A percentile compares a stretch with the other conserved stretches of the same genome.
Conservation (phyloP, 352 stramenopile species). For the Pythium periplocum region DNA sequence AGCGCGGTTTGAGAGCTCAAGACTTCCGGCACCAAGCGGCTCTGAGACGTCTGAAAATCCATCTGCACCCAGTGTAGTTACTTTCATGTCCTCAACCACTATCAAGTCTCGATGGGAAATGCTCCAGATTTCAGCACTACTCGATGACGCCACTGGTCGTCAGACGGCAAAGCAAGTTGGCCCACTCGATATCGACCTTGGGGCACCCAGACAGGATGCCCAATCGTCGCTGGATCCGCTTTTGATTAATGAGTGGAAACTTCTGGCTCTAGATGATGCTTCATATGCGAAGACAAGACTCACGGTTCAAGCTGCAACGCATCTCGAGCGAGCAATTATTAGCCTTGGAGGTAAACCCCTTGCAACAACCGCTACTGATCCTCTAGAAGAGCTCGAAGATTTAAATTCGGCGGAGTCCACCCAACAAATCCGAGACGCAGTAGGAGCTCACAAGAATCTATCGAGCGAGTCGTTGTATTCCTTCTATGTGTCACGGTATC, state of each 20-base stretch:
- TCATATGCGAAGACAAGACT: constrained; percentile 32
- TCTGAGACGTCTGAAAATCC: too few relatives aligned
- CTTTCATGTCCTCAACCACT: too few relatives aligned
- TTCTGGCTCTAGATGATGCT: constrained; percentile 27
- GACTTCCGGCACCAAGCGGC: background rate
- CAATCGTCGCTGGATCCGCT: constrained; percentile 19
- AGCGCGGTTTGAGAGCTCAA: background rate
- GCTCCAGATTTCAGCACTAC: too few relatives aligned
- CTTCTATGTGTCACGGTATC: constrained; percentile 21
- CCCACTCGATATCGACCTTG: too few relatives aligned
- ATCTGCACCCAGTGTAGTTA: too few relatives aligned
- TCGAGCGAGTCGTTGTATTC: constrained; percentile 1
- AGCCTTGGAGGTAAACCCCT: background rate
- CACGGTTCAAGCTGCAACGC: constrained; percentile 23
- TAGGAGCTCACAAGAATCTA: constrained; percentile 4
- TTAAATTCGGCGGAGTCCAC: too few relatives aligned
- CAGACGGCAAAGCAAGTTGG: too few relatives aligned
- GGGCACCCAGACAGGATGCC: too few relatives aligned
- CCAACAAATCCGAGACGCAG: too few relatives aligned
- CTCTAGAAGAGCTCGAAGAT: background rate
- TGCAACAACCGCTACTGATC: background rate
- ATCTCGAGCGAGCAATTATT: constrained; percentile 34
- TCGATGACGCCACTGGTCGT: too few relatives aligned
- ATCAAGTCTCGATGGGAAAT: too few relatives aligned
- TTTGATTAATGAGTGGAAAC: constrained; percentile 32